Base-by-base conservation (phyloP, 306 rosid genomes). In the Citrullus mucosospermus region DNA sequence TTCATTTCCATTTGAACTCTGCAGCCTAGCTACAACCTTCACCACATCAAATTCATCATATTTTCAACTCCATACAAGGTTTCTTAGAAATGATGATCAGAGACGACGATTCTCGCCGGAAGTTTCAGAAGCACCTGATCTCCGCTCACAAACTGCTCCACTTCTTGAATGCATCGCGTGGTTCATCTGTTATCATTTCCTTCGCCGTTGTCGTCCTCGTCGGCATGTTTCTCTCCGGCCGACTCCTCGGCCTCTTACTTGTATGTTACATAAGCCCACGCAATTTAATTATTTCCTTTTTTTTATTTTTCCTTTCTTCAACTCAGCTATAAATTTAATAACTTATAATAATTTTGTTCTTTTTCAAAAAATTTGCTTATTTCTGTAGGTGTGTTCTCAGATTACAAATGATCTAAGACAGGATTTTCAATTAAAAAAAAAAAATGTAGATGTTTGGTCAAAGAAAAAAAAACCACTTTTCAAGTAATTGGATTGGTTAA, bases 91-190 rank as follows among this genome's bases (percentile, higher is more conserved):
- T 71, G 77, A 48, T 10, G 25, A 25, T 25, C 53, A 12, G 57
- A 71, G 57, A 10, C n/a, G 76, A 70, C 20, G 76, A 71, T 71
- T 71, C 76, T 71, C 76, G 76, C 41, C 76, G 58, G 22, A 25
- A 30, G 44, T 72, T 72, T 72, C 60, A 28, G 39, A 41, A 68
- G 53, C 74, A 68, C 18, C n/a, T 68, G 25, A 25, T 25, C 16
- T 68, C 54, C 74, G 54, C 9, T 10, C 30, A 41, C 8, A n/a
- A 72, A 15, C 44, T 25, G 58, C 58, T 28, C 22, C 43, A 22
- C 8, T 72, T 72, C 25, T 48, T 18, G n/a, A 72, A 72, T 38
- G 32, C 28, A 1, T 4, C 10, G 74, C 5, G 15, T 46, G 36
- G 44, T 28, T 48, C n/a, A 1, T 25, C 77, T 2, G 13, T 25